phyloP scores from a whole-genome alignment of 805 yeast species.

The Saccharomyces jurei region DNA sequence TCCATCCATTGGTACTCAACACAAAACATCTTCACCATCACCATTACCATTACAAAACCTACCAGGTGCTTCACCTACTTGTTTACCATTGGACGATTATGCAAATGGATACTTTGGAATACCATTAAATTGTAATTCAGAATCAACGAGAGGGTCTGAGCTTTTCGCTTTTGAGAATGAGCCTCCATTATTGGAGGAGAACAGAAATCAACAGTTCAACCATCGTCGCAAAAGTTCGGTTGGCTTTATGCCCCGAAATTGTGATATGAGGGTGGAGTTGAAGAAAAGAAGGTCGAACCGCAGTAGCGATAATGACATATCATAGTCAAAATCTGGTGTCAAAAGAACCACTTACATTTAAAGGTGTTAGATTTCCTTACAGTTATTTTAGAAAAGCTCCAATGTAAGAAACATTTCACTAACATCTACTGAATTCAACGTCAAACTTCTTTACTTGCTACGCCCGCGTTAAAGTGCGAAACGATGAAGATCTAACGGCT shows the following conservation, averaged over 20 bases:
- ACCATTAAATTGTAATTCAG: not conserved
- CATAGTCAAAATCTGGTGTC: not conserved
- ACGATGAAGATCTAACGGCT: constrained; percentile 22
- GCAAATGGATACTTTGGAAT: not conserved
- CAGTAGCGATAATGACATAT: not conserved
- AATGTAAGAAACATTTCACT: constrained; percentile 9
- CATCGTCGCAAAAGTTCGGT: not conserved
- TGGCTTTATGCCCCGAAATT: not conserved
- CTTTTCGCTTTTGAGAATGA: not conserved
- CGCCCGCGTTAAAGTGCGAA: constrained; percentile 1
- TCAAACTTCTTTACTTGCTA: constrained; percentile 12
- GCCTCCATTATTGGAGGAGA: not conserved
- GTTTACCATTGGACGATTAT: not conserved
- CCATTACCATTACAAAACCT: not conserved
- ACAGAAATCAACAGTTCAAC: not conserved
- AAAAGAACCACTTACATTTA: not conserved
- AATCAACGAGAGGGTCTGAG: not conserved
- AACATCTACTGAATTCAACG: constrained; percentile 3
- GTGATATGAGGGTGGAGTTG: not conserved
- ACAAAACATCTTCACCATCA: not conserved
- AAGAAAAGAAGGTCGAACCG: not conserved
- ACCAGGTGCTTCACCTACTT: not conserved
- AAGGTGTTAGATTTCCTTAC: constrained; percentile 1
- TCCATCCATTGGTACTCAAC: not conserved
- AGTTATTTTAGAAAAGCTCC: constrained; percentile 7